Base-by-base conservation (phyloP, 164 flowering plant genomes). In the Kalanchoe fedtschenkoi region DNA sequence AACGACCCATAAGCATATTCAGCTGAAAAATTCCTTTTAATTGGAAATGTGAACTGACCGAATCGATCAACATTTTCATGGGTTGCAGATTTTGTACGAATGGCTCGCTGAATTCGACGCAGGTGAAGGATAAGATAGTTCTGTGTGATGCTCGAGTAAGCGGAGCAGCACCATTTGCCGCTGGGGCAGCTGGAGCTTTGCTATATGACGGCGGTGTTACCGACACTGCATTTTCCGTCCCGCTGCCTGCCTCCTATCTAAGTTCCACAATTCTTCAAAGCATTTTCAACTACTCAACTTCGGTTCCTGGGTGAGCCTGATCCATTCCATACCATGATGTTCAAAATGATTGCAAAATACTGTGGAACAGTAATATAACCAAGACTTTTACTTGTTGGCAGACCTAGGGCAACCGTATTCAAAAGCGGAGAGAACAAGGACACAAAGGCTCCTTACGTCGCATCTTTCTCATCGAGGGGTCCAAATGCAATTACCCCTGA, bases 401-500 rank as follows among this genome's bases (percentile, higher is more conserved):
- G 68, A 0, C 74, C 87, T 32, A 73, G 65, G 9, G 86, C 73
- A 24, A 72, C 68, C 2, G 77, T 80, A 8, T 28, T 63, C 13
- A 75, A 71, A 55, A 75, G 77, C 60, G 59, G 11, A 10, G 56
- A 43, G 24, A 34, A 38, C 0, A 62, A 58, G 1, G 78, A 78
- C 59, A 43, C 64, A 16, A 3, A 26, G 0, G 81, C 91, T 47
- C 91, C 88, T 0, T 44, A 6, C 1, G 71, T 81, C 0, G 75
- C 56, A 15, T 59, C 68, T 1, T 85, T 85, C 66, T 83, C 88
- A 16, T 81, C 86, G 3, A 74, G 91, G 26, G 88, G 88, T 15
- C 88, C 88, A 0, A 83, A 68, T 39, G 19, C 51, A 0, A 6
- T 72, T 13, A 65, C 74, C 11, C 29, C 16, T 3, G 74, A 76